These are phyloP conservation scores for Isochrysis galbana DNA, from an alignment of 78 protist species.

Conservation along the genomic window DNA sequence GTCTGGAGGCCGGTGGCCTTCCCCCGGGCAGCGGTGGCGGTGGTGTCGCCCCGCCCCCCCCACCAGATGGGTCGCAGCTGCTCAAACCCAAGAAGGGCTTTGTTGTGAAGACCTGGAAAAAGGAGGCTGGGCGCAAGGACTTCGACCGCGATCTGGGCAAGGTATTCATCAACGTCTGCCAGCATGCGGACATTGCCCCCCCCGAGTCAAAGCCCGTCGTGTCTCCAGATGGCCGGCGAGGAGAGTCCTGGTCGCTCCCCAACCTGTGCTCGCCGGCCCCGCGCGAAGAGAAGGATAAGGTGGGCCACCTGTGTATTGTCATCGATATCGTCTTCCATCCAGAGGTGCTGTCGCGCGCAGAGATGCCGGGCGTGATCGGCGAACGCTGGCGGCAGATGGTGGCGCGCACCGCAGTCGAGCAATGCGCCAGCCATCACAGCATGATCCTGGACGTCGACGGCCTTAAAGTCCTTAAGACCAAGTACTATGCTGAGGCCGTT, in stretches of 20 bases:
- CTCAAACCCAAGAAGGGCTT: neutral
- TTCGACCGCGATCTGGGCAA: neutral
- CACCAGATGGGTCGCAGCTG: neutral
- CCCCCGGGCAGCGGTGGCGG: too few species aligned
- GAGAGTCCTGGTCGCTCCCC: neutral
- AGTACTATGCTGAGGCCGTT: too few species aligned
- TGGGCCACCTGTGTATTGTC: neutral
- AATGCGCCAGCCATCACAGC: too few species aligned
- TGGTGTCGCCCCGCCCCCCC: too few species aligned
- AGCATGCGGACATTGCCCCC: neutral
- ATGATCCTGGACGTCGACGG: neutral
- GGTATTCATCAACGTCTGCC: conserved; percentile 10
- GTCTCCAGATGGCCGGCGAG: neutral
- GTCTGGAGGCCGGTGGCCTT: too few species aligned
- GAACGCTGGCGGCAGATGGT: neutral
- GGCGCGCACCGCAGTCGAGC: neutral
- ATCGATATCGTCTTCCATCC: neutral
- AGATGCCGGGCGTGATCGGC: too few species aligned
- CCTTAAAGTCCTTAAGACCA: neutral
- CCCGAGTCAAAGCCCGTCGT: neutral
- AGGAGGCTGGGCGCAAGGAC: neutral
- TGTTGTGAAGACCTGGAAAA: neutral
- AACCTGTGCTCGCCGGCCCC: neutral
- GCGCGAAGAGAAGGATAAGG: neutral
- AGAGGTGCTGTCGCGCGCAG: neutral